Evolutionary conservation across 768 basidiomycete genomes (phyloP), one percentile per base, ranked within the genome.

Genomic region (Termitomyces sp.): DNA sequence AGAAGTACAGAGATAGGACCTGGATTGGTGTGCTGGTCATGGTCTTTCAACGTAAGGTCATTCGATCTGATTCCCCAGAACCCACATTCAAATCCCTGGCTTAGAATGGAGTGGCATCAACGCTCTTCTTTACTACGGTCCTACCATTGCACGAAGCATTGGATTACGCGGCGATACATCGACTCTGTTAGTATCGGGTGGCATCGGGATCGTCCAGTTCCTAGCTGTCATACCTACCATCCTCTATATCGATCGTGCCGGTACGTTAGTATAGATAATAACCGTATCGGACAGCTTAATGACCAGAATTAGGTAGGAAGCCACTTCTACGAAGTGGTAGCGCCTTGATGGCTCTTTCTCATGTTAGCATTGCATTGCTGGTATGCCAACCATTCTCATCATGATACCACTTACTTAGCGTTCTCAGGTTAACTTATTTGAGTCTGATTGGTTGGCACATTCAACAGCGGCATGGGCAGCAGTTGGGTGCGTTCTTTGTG

Each of bases 71-170:
- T 10, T 25, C 4, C 12, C 34, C 14, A 14, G n/a, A 11, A 42
- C 9, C 29, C 53, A 38, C 34, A 5, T 8, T 53, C 15, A 14
- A 43, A 12, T 43, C 1, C 34, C 4, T 56, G 6, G 6, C 59
- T 14, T 66, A 93, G 91, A 93, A 75, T 93, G 92, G 92, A 88
- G 86, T 60, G 92, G 92, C 2, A 94, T 93, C 63, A 94, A 93
- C 67, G 91, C 92, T 10, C 70, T 94, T 37, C 76, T 93, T 8
- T 94, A 93, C 67, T 94, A 92, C 65, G 91, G 91, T 0, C 92
- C 92, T 1, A 85, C 84, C 0, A 77, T 94, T 3, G 82, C 92
- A 50, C 79, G 71, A 37, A 84, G 77, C 54, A 79, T 93, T 48
- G 91, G 89, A 4, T 62, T 92, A 32, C 74, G 76, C 25, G 86